Evolutionary conservation across 2,329 filamentous ascomycete species (phyloP), one percentile per base, ranked within the genome.

Genomic region (Aureobasidium mangrovei): DNA sequence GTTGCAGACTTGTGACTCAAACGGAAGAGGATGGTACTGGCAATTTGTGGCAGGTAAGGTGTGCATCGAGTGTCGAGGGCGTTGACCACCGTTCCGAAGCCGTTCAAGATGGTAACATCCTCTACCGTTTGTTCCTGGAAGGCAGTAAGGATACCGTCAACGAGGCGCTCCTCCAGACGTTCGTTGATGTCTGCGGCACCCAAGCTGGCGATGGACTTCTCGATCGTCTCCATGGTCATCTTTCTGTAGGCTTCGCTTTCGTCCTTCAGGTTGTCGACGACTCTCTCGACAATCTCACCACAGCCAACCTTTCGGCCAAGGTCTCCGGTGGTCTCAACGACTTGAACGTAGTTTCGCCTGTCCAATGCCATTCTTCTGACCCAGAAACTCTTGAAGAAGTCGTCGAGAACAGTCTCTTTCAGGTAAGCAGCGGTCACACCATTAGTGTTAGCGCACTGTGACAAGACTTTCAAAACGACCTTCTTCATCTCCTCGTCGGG

Each of bases 401-500:
- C 93, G 61, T 88, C 84, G 38, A 98, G 77, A 6, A 98, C 91
- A 59, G 95, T 86, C 66, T 97, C 91, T 70, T 96, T 97, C 39
- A 98, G 79, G 65, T 97, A 98, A 38, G 84, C 86, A 35, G 91
- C 87, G 33, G 93, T 97, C 29, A 98, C 93, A 72, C 93, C 93
- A 65, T 95, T 87, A 2, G 91, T 97, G 62, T 86, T 86, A 6
- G 93, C 88, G 66, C 93, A 97, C 67, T 98, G 93, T 18, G 91
- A 96, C 12, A 98, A 84, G 29, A 98, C 93, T 72, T 97, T 97
- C 56, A 98, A 75, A 6, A 98, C 93, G 1, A 98, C 93, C 75
- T 98, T 98, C 74, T 97, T 98, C 93, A 98, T 98, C 71, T 98
- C 93, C 70, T 98, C 93, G 61, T 98, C 93, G 0, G 93, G 93